Evolutionary conservation across 2,329 filamentous ascomycete species (phyloP).

Genomic region (Exophiala viscosa): DNA sequence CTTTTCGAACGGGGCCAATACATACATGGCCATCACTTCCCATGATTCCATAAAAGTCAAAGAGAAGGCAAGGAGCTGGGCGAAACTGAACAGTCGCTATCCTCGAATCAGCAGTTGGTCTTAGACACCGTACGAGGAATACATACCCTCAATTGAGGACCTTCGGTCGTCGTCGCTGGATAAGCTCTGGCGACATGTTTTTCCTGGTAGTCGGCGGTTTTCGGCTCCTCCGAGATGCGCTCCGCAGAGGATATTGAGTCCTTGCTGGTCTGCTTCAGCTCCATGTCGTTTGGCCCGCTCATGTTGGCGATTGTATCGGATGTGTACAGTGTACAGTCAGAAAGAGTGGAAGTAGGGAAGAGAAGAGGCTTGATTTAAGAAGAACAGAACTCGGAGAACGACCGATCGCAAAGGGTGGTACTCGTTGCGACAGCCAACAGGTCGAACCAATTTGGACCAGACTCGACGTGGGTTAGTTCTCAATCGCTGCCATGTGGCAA

Average conservation of each 20-base stretch:
- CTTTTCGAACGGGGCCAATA: neutral
- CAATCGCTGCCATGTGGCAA: slow-evolving; percentile 9
- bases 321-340: neutral
- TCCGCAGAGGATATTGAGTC: slow-evolving; percentile 10
- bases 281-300: slow-evolving; percentile 10
- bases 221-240: slow-evolving; percentile 7
- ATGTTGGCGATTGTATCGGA: slow-evolving; percentile 6
- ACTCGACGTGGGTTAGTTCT: neutral
- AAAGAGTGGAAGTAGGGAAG: neutral
- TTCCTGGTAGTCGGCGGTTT: slow-evolving; percentile 1
- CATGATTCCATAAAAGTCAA: slow-evolving; percentile 25
- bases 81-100: slow-evolving; percentile 23
- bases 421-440: too few species aligned
- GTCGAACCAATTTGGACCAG: neutral
- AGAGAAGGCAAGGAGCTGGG: slow-evolving; percentile 25
- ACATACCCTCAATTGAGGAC: slow-evolving; percentile 7
- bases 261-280: slow-evolving; percentile 4
- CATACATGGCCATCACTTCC: slow-evolving; percentile 25
- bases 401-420: neutral
- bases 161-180: slow-evolving; percentile 2
- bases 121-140: neutral
- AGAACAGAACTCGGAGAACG: neutral
- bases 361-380: neutral
- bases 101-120: neutral
- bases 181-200: slow-evolving; percentile 15